Base-by-base conservation (phyloP, 148 eudicot species). In the Mesembryanthemum crystallinum region DNA sequence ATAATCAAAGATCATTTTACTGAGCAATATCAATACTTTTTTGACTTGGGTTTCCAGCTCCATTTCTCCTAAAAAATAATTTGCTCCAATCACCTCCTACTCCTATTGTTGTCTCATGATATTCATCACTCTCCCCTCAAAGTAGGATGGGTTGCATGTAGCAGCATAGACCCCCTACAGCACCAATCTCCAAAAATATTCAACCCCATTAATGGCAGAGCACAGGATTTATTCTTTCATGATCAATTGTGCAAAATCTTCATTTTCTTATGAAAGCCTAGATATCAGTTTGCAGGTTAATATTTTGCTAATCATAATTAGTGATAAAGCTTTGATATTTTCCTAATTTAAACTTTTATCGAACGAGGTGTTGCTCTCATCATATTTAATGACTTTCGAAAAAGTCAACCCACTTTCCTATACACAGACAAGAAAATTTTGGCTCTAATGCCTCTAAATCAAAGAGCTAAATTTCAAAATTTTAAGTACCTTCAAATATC, bases 401-500 rank as follows among this genome's bases (percentile, higher is more conserved):
- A 54, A 8, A n/a, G n/a, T n/a, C n/a, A n/a, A 62, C 12, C 20
- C 23, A 62, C 24, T 62, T 29, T 30, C 7, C 35, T 27, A 29
- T 62, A 37, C 17, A 62, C 37, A 62, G 1, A 62, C 12, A 17
- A 13, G 64, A 30, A 29, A 20, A 55, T 7, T 62, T 68, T n/a
- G n/a, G n/a, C n/a, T n/a, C n/a, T n/a, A n/a, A n/a, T n/a, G n/a
- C n/a, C 60, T 32, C 25, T 18, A 45, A 8, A 35, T 5, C 1
- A 7, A 4, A 24, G 17, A 7, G 24, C 28, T 68, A 28, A 9
- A 63, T 28, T 67, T n/a, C n/a, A n/a, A 28, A 43, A 59, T 3
- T 24, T 76, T 45, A 71, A 32, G 33, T 12, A 35, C 62, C 72
- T 75, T 55, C 21, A 32, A 28, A 21, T 20, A 66, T 32, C n/a